phyloP scores from a whole-genome alignment of 164 flowering plant genomes.

The Macadamia tetraphylla region DNA sequence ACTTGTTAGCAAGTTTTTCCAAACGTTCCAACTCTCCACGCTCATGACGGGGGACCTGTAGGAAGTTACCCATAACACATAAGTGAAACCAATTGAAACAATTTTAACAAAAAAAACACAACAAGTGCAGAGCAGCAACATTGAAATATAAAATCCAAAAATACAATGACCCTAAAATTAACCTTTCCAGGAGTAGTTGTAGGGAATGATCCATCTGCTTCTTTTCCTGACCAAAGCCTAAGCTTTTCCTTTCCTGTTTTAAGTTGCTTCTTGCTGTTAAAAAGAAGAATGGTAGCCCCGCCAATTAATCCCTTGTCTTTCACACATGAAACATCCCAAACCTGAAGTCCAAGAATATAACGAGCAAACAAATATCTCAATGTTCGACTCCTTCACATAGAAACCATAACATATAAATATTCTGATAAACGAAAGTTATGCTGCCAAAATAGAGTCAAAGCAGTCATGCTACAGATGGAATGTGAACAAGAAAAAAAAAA shows the following conservation, averaged over 20 bases:
- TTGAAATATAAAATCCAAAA: not conserved
- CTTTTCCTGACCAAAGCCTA: conserved; percentile 83
- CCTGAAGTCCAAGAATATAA: conserved; percentile 36
- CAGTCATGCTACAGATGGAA: not conserved
- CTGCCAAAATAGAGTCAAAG: not conserved
- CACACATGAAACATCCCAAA: conserved; percentile 89
- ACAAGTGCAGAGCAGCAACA: not conserved
- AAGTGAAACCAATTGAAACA: not conserved
- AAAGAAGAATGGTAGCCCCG: conserved; percentile 91
- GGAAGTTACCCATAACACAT: conserved; percentile 1
- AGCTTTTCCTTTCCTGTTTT: conserved; percentile 96
- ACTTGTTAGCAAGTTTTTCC: conserved; percentile 88
- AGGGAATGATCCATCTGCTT: conserved; percentile 92
- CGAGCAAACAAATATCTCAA: not conserved
- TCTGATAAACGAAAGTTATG: not conserved
- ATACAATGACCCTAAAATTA: not conserved
- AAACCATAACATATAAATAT: not conserved
- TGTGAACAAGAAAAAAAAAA: not conserved
- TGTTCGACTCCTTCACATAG: not conserved
- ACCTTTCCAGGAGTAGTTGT: conserved; percentile 97
- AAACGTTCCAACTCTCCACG: conserved; percentile 93
- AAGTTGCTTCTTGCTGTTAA: conserved; percentile 83
- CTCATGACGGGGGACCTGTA: conserved; percentile 87
- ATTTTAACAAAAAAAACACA: not conserved
- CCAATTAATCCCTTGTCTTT: conserved; percentile 78